Percentiles rank a stretch among this genome's conserved stretches.
These are phyloP conservation scores for Yamadazyma atlantica DNA, from an alignment of 1,139 yeast species.

Conservation along the genomic window DNA sequence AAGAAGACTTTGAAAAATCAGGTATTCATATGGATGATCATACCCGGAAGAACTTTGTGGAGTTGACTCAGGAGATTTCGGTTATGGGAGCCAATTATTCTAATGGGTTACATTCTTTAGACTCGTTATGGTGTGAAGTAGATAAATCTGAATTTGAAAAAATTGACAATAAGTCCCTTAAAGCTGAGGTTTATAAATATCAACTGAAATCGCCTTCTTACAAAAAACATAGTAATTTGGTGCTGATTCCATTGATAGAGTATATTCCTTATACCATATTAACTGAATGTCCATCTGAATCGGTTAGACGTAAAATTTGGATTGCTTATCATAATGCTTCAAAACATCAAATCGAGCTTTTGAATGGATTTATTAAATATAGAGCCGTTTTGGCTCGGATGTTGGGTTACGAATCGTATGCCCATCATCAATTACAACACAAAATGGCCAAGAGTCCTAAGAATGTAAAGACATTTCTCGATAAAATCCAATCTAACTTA, in stretches of 20 bases:
- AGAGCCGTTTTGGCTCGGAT: constrained; percentile 73
- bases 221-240: constrained; percentile 9
- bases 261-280: constrained; percentile 66
- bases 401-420: constrained; percentile 70
- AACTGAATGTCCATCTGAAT: constrained; percentile 55
- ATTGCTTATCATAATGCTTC: constrained; percentile 63
- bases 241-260: constrained; percentile 64
- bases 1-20: constrained; percentile 85
- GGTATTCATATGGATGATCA: constrained; percentile 81
- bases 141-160: constrained; percentile 30
- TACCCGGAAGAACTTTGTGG: constrained; percentile 69
- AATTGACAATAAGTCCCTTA: constrained; percentile 23
- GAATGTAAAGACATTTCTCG: constrained; percentile 69
- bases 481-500: constrained; percentile 49
- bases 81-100: constrained; percentile 77
- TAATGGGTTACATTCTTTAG: constrained; percentile 52
- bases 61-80: constrained; percentile 79
- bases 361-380: constrained; percentile 60
- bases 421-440: constrained; percentile 80
- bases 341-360: constrained; percentile 55
- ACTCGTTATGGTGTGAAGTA: constrained; percentile 38
- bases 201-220: constrained; percentile 22
- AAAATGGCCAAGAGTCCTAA: constrained; percentile 88
- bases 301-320: constrained; percentile 72
- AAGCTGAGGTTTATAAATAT: constrained; percentile 26